Evolutionary conservation across 2,329 filamentous ascomycete species (phyloP), one percentile per base, ranked within the genome.

Genomic region (Colletotrichum viniferum): DNA sequence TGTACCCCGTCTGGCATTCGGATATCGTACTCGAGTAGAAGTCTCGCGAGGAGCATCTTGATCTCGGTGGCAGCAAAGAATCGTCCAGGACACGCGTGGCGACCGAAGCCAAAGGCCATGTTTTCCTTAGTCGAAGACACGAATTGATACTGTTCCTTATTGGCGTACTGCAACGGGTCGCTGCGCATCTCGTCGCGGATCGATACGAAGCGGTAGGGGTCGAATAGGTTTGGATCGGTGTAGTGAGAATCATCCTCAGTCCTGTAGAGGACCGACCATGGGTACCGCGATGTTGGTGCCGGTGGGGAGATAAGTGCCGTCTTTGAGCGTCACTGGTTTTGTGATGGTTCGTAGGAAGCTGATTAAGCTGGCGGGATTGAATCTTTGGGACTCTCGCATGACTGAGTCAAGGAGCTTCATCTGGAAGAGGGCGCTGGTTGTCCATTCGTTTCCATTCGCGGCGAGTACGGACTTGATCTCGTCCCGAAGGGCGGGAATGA

Each of bases 291-390:
- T 82, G n/a, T 82, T 82, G 6, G 85, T 84, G 28, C 86, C 87
- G 4, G 84, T 81, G 2, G 87, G 86, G 14, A 88, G 83, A 32
- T 85, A 83, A 61, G 90, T 87, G 24, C 90, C 90, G 79, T 89
- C 89, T 65, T 88, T 90, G 4, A 91, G 87, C 4, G 85, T 86
- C 78, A 91, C 85, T 8, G 86, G 83, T 77, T 87, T 84, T 43
- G 88, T 82, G 12, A 89, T 88, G 76, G 87, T 89, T 77, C 89
- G 88, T 48, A 81, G 80, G 81, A 90, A 90, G 5, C 88, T 86
- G 2, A 81, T 69, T 83, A 74, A 3, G 43, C 34, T 4, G 3
- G 78, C 77, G 7, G 83, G 83, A 65, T 83, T 80, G 63, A 83
- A 73, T 9, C 84, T 79, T 43, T 83, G 80, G 4, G 82, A 81